Evolutionary conservation across 192 early-diverging fungal species (phyloP).

Genomic region (Coemansia pectinata): DNA sequence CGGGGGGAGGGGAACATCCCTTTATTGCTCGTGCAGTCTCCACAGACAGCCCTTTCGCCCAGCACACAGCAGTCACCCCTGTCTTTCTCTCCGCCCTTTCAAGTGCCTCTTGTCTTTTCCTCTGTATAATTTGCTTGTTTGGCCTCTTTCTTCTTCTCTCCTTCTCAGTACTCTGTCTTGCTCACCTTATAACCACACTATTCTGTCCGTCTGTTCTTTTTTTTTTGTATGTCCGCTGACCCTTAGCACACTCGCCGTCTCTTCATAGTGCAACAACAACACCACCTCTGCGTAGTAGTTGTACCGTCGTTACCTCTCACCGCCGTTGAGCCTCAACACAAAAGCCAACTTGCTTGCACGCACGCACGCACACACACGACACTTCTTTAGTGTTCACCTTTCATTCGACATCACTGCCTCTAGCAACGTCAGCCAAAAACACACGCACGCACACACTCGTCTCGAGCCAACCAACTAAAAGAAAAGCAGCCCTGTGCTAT

Average conservation of each 20-base stretch:
- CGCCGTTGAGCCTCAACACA: background rate
- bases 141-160: background rate
- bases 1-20: slow-evolving; percentile 1
- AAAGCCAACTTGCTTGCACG: background rate
- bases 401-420: background rate
- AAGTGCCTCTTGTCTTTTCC: background rate
- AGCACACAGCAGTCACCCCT: slow-evolving; percentile 3
- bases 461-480: background rate
- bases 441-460: slow-evolving; percentile 8
- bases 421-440: background rate
- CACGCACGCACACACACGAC: background rate
- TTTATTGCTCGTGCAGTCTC: background rate
- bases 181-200: slow-evolving; percentile 1
- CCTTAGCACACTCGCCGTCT: background rate
- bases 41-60: background rate
- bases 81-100: background rate
- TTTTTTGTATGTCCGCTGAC: slow-evolving; percentile 3
- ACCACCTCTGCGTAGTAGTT: background rate
- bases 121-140: slow-evolving; percentile 1
- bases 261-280: background rate
- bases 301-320: background rate
- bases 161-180: slow-evolving; percentile 1
- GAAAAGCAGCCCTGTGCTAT: slow-evolving; percentile 7
- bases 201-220: background rate
- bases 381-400: background rate